Percentiles rank a stretch among this genome's conserved stretches.
These are phyloP conservation scores for Aspergillus fijiensis DNA, from an alignment of 2,329 filamentous ascomycete genomes.

Conservation along the genomic window DNA sequence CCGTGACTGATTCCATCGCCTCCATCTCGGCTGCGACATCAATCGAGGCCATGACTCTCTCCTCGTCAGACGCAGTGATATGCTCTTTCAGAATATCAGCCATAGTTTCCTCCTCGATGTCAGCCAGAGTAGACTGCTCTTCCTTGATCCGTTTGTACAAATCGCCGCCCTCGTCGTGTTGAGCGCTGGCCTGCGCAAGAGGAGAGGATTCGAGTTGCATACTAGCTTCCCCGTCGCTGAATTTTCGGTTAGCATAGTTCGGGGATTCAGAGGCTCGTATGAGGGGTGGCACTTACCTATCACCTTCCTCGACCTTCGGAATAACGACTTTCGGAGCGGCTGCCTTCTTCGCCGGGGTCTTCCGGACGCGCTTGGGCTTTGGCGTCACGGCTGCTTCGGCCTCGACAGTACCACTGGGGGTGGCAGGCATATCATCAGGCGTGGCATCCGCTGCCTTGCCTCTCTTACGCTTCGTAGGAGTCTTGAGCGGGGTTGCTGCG, in stretches of 20 bases:
- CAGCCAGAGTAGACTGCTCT: not conserved
- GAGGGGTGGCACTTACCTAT: not conserved
- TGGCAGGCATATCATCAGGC: conserved; percentile 5
- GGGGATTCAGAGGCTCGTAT: not conserved
- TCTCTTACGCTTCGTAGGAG: conserved; percentile 26
- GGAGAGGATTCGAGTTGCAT: not conserved
- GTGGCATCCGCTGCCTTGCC: conserved; percentile 8
- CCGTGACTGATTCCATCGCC: conserved; percentile 6
- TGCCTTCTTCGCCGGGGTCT: not conserved
- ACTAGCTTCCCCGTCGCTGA: not conserved
- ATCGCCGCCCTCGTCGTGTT: not conserved
- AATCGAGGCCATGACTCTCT: conserved; percentile 7
- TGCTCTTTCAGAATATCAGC: not conserved
- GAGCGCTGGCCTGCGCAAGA: not conserved
- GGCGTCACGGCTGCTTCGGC: not conserved
- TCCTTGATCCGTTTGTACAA: not conserved
- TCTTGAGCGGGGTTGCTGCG: conserved; percentile 17
- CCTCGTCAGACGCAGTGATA: conserved; percentile 2
- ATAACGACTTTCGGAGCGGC: not conserved
- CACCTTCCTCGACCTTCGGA: not conserved
- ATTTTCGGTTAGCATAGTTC: not conserved
- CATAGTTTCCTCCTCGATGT: not conserved
- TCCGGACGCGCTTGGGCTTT: not conserved
- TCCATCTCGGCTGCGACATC: conserved; percentile 17
- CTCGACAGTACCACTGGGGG: not conserved